A percentile compares a stretch with the other conserved stretches of the same genome.
Evolutionary conservation across 495 filamentous ascomycete species (phyloP).

Genomic region (Tuber magnatum): DNA sequence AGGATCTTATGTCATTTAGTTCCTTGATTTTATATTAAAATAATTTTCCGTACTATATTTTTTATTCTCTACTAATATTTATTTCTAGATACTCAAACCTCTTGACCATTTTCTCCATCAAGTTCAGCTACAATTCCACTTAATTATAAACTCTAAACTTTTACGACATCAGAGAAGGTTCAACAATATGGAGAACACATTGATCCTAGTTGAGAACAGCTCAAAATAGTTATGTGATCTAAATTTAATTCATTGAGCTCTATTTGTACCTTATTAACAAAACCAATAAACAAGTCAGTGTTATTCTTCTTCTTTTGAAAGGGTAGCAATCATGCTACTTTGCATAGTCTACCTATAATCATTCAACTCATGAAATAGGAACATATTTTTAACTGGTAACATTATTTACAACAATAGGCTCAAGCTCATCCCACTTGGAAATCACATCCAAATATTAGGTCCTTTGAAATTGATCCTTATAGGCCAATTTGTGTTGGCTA

Average conservation of each 20-base stretch:
- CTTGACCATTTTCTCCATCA: not conserved
- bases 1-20: not conserved
- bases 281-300: not conserved
- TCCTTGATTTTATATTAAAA: not conserved
- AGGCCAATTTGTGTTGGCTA: not conserved
- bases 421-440: not conserved
- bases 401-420: not conserved
- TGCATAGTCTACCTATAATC: not conserved
- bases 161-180: not conserved
- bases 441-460: not conserved
- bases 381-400: not conserved
- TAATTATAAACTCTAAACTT: not conserved
- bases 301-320: not conserved
- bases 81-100: not conserved
- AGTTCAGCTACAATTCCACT: not conserved
- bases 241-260: not conserved
- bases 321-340: not conserved
- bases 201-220: not conserved
- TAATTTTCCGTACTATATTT: not conserved
- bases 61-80: not conserved
- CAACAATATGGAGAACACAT: not conserved
- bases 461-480: not conserved
- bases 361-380: not conserved
- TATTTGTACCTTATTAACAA: not conserved
- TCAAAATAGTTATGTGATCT: not conserved